Base-by-base conservation (phyloP, 306 rosid species). In the Rosa persica region DNA sequence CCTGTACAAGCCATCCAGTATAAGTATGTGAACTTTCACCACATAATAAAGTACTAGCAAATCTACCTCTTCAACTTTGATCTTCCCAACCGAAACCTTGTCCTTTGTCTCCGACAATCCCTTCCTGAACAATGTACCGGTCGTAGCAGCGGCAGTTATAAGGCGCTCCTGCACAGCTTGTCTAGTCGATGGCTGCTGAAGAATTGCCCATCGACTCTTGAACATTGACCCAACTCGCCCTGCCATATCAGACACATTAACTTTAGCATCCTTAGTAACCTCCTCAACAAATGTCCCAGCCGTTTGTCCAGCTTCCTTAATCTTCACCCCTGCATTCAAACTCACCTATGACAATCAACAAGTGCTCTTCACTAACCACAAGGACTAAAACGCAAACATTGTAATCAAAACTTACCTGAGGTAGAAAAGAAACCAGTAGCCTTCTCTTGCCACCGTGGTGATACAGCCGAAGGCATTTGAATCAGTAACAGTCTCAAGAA, bases 41-140 rank as follows among this genome's bases (percentile, higher is more conserved):
- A 17, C 73, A 43, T 60, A 46, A 17, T 40, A 76, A 3, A 73
- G 42, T 60, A 69, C 52, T 43, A 62, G 48, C 16, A 74, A 74
- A 54, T 70, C 81, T 88, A 91, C 99, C 98, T 95, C 98, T 85
- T 93, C 99, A 81, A 95, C 99, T 87, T 91, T 95, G 36, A 85
- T 85, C 86, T 87, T 95, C 43, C 99, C 99, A 64, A 89, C 91
- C 47, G 73, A 85, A 76, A 88, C 98, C 86, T 93, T 95, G 40
- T 95, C 99, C 82, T 93, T 95, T 57, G 99, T 95, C 82, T 88
- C 99, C 0, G 91, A 39, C 52, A 93, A 54, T 52, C 99, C 85
- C 83, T 77, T 93, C 84, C 96, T 91, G 10, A 95, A 85, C 82
- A 95, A 89, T 19, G 89, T 78, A 25, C 99, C 93, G 0, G 98